Conservation (phyloP, 1,284 basidiomycete species). For the Leccinum griseonigrum region DNA sequence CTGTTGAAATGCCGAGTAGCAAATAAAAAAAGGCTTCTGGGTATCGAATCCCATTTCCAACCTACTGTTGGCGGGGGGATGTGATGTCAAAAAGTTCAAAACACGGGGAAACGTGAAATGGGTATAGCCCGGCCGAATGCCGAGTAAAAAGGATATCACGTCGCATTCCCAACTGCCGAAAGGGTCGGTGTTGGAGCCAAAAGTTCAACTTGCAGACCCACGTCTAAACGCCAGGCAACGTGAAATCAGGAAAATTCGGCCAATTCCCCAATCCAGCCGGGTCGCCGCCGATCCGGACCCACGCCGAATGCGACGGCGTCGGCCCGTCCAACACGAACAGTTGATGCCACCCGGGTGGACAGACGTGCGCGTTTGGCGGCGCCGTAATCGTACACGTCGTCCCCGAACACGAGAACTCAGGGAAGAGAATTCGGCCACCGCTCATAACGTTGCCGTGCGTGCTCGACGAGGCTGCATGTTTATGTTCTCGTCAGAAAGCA, state of each 20-base stretch:
- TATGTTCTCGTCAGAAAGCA: no score
- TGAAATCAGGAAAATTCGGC: slow-evolving; percentile 65
- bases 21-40: background rate
- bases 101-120: background rate
- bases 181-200: background rate
- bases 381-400: slow-evolving; percentile 64
- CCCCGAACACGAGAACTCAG: slow-evolving; percentile 58
- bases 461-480: slow-evolving; percentile 57
- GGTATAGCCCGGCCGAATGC: background rate
- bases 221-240: slow-evolving; percentile 45
- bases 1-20: background rate
- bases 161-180: no score
- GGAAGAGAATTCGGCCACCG: slow-evolving; percentile 67
- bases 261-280: slow-evolving; percentile 64
- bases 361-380: slow-evolving; percentile 63
- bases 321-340: slow-evolving; percentile 71
- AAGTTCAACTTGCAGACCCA: background rate
- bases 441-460: slow-evolving; percentile 74
- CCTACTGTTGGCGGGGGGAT: background rate
- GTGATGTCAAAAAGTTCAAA: background rate
- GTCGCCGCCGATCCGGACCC: slow-evolving; percentile 76
- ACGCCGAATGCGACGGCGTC: slow-evolving; percentile 67
- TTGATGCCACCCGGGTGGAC: slow-evolving; percentile 73
- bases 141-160: background rate
- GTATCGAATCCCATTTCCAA: background rate